A percentile compares a stretch with the other conserved stretches of the same genome.
Conservation (phyloP, 2,329 filamentous ascomycete species). For the Pseudovirgaria hyperparasitica region DNA sequence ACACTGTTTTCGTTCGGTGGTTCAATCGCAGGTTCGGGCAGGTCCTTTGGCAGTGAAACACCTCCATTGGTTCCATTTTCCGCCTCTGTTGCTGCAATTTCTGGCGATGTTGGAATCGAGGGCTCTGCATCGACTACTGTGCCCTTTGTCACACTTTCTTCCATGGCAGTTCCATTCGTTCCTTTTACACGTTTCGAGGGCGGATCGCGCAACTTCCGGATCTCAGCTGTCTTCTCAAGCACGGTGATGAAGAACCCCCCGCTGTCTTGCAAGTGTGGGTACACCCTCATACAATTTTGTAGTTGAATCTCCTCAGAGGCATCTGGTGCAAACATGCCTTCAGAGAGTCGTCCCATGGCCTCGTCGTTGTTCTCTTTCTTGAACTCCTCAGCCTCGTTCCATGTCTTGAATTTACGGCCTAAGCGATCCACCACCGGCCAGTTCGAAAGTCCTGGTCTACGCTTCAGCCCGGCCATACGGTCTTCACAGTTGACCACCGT, state of each 20-base stretch:
- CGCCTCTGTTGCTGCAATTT: conserved; percentile 13
- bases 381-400: conserved; percentile 66
- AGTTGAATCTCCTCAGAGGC: conserved; percentile 55
- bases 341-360: conserved; percentile 55
- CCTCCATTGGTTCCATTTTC: conserved; percentile 3
- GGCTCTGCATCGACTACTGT: conserved; percentile 10
- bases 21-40: conserved; percentile 10
- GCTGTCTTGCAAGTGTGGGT: conserved; percentile 90
- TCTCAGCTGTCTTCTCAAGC: conserved; percentile 80
- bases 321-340: conserved; percentile 70
- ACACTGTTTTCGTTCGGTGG: conserved; percentile 8
- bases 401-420: conserved; percentile 65
- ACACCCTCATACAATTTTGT: conserved; percentile 84
- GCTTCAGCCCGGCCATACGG: conserved; percentile 62
- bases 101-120: too few species aligned
- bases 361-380: conserved; percentile 44
- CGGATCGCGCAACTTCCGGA: too few species aligned
- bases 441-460: conserved; percentile 60
- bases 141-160: conserved; percentile 25
- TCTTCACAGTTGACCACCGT: conserved; percentile 73
- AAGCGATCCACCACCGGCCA: conserved; percentile 82
- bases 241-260: conserved; percentile 97
- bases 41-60: conserved; percentile 6
- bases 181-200: conserved; percentile 49
- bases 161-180: conserved; percentile 10